Base-by-base conservation (phyloP, 108 stramenopile genomes). In the Pseudonitzschia multistriata region DNA sequence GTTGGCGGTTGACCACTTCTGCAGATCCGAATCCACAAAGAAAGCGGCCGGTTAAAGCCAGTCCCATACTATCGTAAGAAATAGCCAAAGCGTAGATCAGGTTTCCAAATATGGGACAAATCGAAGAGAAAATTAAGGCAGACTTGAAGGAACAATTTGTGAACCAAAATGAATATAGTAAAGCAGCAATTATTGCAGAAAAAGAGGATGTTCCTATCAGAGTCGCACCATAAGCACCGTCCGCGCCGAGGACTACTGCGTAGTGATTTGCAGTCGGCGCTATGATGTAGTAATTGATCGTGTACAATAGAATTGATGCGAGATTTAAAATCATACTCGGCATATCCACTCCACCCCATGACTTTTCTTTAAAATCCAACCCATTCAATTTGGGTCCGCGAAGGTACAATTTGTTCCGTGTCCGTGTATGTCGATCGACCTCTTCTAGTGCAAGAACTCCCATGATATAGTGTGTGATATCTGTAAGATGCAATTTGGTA, bases 211-310 rank as follows among this genome's bases (percentile, higher is more conserved):
- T 74, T n/a, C 83, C 83, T 65, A 88, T 81, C 24, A 83, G 65
- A n/a, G 76, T 83, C 6, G 81, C 78, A 15, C 79, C 81, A 62
- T 67, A 84, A 6, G 83, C 83, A 17, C 76, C 84, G 64, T 83
- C 68, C 19, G 34, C 28, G 19, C 85, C 85, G 27, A 89, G 77
- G 28, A 71, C 33, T 40, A 77, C 75, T 4, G 85, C 85, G 59
- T 86, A 86, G 33, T 62, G 74, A 53, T 85, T 83, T 15, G 84
- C 84, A 7, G 85, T 87, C 13, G 88, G 88, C 27, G 82, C 85
- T 40, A 86, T 74, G 62, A 86, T 83, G 67, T 88, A 85, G 73
- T 85, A 88, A 68, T 88, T 88, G 29, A 83, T 77, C 5, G 83
- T 88, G 74, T 88, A 88, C 37, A 88, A 59, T 17, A 86, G 35